These are phyloP conservation scores for Coniochaeta sp. DNA, from an alignment of 2,329 filamentous ascomycete species.

Conservation along the genomic window DNA sequence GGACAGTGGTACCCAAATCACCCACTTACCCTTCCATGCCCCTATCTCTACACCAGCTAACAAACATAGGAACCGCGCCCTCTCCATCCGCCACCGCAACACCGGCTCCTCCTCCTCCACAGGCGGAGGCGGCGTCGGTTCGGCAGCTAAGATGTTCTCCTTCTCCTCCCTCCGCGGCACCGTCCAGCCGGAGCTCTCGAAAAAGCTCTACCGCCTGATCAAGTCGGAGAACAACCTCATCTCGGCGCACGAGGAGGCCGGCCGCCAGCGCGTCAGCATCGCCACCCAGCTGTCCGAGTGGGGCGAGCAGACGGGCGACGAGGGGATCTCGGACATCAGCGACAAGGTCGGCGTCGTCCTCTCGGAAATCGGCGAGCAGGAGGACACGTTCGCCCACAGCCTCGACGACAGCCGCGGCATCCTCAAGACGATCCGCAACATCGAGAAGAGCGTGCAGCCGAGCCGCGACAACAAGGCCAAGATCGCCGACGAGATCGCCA, in stretches of 20 bases:
- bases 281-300: conserved; percentile 91
- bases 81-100: conserved; percentile 3
- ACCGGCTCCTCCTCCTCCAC: neutral
- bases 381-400: conserved; percentile 78
- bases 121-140: conserved; percentile 42
- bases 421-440: conserved; percentile 91
- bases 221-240: conserved; percentile 92
- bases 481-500: conserved; percentile 87
- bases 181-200: conserved; percentile 80
- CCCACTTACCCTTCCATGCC: neutral
- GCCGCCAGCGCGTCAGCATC: conserved; percentile 75
- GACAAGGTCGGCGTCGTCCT: conserved; percentile 94
- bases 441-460: conserved; percentile 90
- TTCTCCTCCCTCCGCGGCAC: conserved; percentile 81
- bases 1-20: neutral
- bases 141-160: conserved; percentile 51
- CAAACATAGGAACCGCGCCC: conserved; percentile 2
- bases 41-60: too few species aligned
- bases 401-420: conserved; percentile 77
- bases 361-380: conserved; percentile 88
- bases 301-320: conserved; percentile 88
- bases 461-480: conserved; percentile 81
- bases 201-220: conserved; percentile 84
- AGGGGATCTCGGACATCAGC: conserved; percentile 79
- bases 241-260: conserved; percentile 74